Evolutionary conservation across 108 stramenopile species (phyloP), one percentile per base, ranked within the genome.

Genomic region (Schizochytrium sp.): DNA sequence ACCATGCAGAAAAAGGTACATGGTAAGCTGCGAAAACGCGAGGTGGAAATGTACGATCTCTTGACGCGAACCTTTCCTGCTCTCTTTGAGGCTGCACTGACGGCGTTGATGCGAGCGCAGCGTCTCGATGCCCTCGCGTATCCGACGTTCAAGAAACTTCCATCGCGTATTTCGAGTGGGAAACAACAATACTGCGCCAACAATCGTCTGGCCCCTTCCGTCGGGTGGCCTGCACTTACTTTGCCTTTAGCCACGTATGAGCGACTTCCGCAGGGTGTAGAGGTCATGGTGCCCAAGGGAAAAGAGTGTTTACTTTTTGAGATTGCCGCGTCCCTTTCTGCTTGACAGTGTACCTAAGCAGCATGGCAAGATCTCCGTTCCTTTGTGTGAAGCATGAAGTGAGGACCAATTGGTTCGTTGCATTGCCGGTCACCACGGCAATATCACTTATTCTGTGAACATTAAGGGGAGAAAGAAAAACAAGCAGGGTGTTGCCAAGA

Each of bases 131-230:
- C 76, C 12, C 0, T 83, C 6, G 76, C 76, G 48, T 83, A 83
- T 83, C 76, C 76, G 19, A 83, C 76, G n/a, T 83, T 83, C 51
- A 83, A 47, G 16, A 83, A 83, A 45, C 76, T 83, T 6, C 76
- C 76, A 45, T 53, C 48, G n/a, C 45, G 51, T 16, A 83, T 83
- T 53, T 53, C 48, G n/a, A n/a, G 25, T 3, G 76, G 76, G 19
- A 83, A 83, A 23, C 76, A 83, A 4, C 48, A 28, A 23, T 83
- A 83, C 76, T 83, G 76, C 28, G 76, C 48, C n/a, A 83, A 83
- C 23, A 83, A 83, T 53, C 76, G 76, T 18, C 23, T 83, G n/a
- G 76, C 76, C 6, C 76, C 76, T 53, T 43, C 76, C 25, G n/a
- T 83, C 10, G 45, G 48, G 6, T 83, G 76, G 76, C 76, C 76